Evolutionary conservation across 2,329 filamentous ascomycete species (phyloP).

Genomic region (Curvularia sp.): DNA sequence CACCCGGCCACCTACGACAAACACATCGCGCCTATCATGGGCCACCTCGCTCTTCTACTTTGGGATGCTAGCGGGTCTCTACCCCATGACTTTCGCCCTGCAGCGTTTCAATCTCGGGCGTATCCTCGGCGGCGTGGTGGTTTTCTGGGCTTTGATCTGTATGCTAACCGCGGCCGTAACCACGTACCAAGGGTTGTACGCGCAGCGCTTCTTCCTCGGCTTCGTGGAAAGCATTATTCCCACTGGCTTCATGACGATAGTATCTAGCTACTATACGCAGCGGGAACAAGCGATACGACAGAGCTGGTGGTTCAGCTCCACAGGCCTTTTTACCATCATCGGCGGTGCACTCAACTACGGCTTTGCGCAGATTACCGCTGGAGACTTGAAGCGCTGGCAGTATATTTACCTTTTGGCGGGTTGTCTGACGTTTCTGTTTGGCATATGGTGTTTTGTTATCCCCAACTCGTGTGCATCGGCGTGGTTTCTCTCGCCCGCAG

Average conservation of each 20-base stretch:
- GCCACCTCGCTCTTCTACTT: constrained; percentile 83
- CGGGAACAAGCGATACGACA: constrained; percentile 59
- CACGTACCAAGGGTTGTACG: constrained; percentile 66
- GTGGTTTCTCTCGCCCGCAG: constrained; percentile 70
- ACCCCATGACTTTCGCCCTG: constrained; percentile 74
- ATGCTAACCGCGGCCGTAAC: constrained; percentile 73
- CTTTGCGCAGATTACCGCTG: constrained; percentile 48
- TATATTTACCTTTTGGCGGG: constrained; percentile 72
- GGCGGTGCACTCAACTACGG: constrained; percentile 46
- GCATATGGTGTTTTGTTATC: constrained; percentile 70
- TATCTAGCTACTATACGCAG: constrained; percentile 53
- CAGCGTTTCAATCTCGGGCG: constrained; percentile 72
- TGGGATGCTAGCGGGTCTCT: constrained; percentile 76
- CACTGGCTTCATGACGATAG: constrained; percentile 64
- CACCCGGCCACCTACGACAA: constrained; percentile 61
- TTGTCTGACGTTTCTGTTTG: constrained; percentile 64
- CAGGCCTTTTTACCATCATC: constrained; percentile 45
- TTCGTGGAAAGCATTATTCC: constrained; percentile 64
- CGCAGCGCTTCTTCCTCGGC: constrained; percentile 63
- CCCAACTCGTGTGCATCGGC: constrained; percentile 71
- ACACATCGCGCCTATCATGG: constrained; percentile 75
- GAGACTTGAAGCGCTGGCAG: constrained; percentile 62
- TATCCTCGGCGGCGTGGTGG: constrained; percentile 67
- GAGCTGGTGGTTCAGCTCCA: constrained; percentile 71
- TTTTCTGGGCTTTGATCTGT: constrained; percentile 71